phyloP scores from a whole-genome alignment of 1,284 basidiomycete genomes.

The Ceraceosorus guamensis region DNA sequence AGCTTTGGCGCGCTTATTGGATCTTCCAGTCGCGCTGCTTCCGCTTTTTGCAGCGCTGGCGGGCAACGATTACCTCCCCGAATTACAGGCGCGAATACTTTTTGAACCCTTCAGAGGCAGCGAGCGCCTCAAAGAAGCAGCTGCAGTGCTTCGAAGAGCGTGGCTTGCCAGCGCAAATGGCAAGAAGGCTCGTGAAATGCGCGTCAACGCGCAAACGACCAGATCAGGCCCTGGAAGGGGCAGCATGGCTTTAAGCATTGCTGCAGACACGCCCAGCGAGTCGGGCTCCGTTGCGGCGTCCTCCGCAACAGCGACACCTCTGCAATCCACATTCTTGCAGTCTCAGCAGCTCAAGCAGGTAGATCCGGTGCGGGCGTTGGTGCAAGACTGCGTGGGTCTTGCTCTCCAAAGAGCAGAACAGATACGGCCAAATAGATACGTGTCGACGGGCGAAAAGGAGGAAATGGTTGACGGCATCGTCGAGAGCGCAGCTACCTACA shows the following conservation, averaged over 20 bases:
- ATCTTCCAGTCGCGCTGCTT: conserved; percentile 24
- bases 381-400: conserved; percentile 19
- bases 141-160: conserved; percentile 20
- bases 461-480: conserved; percentile 28
- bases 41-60: conserved; percentile 31
- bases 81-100: conserved; percentile 24
- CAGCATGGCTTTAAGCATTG: not conserved
- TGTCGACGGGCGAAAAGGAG: conserved; percentile 24
- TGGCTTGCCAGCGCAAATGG: conserved; percentile 10
- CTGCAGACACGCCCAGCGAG: not conserved
- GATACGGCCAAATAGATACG: conserved; percentile 16
- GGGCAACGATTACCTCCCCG: conserved; percentile 37
- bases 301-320: conserved; percentile 22
- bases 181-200: not conserved
- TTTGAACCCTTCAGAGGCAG: conserved; percentile 18
- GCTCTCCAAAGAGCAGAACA: conserved; percentile 1
- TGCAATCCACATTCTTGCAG: conserved; percentile 10
- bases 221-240: not conserved
- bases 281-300: not conserved
- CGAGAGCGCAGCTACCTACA: conserved; percentile 32
- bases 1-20: conserved; percentile 24
- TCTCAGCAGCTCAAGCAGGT: not conserved
- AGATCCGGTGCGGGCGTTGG: conserved; percentile 34
- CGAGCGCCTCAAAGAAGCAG: conserved; percentile 21
- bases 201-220: no score